A percentile compares a stretch with the other conserved stretches of the same genome.
Evolutionary conservation across 148 eudicot genomes (phyloP).

Genomic region (Heliosperma pusillum): DNA sequence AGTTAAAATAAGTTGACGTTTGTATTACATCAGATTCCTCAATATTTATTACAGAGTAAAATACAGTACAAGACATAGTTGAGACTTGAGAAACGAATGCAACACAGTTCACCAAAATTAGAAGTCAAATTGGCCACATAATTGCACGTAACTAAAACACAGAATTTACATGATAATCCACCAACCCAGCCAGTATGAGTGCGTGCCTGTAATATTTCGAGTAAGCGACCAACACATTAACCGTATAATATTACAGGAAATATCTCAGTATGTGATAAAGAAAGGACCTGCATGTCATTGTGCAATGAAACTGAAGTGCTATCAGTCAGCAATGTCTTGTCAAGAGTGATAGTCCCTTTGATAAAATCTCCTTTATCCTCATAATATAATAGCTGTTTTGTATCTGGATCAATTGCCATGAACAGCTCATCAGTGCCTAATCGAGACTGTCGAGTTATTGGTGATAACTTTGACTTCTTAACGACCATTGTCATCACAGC

Average conservation of each 20-base stretch:
- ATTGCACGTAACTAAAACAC: neutral
- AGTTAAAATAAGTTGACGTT: neutral
- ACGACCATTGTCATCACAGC: conserved; percentile 97
- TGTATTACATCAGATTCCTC: neutral
- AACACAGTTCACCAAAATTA: neutral
- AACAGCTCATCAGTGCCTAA: conserved; percentile 94
- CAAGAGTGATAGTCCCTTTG: conserved; percentile 65
- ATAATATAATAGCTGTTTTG: conserved; percentile 75
- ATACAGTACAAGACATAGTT: no score
- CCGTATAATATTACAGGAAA: no score
- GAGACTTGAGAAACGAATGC: no score
- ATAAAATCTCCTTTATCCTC: conserved; percentile 67
- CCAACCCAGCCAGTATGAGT: neutral
- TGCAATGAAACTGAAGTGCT: conserved; percentile 61
- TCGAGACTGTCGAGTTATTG: conserved; percentile 71
- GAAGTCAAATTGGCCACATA: conserved; percentile 4
- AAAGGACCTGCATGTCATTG: conserved; percentile 84
- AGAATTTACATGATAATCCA: neutral
- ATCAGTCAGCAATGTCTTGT: conserved; percentile 64
- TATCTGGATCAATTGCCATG: conserved; percentile 80
- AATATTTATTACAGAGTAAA: neutral
- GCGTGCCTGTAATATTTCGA: neutral
- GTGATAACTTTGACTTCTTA: conserved; percentile 75
- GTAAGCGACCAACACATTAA: no score
- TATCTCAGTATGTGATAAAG: neutral